These are phyloP conservation scores for Teunomyces tritomae DNA, from an alignment of 805 yeast genomes.

Conservation along the genomic window DNA sequence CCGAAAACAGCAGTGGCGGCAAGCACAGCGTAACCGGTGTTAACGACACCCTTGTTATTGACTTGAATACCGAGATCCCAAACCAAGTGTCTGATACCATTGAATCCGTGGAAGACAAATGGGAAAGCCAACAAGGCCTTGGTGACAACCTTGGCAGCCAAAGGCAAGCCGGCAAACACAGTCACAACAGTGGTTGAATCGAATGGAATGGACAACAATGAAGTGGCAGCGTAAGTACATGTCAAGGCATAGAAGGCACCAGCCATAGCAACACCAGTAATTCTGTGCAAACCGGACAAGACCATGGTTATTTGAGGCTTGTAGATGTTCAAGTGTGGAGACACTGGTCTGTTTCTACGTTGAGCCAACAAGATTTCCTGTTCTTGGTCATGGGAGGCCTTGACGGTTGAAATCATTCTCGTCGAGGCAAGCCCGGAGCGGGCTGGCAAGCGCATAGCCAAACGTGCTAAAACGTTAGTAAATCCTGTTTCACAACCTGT, in stretches of 20 bases:
- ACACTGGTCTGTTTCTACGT: conserved; percentile 82
- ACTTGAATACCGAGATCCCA: conserved; percentile 90
- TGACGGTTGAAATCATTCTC: conserved; percentile 26
- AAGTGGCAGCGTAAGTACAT: conserved; percentile 67
- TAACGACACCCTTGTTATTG: conserved; percentile 82
- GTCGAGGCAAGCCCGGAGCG: conserved; percentile 4
- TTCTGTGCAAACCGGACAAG: conserved; percentile 79
- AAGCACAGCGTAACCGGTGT: conserved; percentile 83
- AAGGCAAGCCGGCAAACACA: conserved; percentile 62
- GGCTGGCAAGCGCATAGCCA: conserved; percentile 7
- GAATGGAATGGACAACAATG: conserved; percentile 54
- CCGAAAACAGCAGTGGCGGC: conserved; percentile 63
- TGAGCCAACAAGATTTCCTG: conserved; percentile 72
- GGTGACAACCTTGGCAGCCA: conserved; percentile 54
- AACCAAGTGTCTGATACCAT: conserved; percentile 88
- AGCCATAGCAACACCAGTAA: conserved; percentile 83
- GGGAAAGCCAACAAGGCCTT: conserved; percentile 78
- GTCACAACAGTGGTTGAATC: conserved; percentile 54
- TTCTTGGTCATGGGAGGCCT: conserved; percentile 60
- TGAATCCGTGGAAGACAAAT: conserved; percentile 80
- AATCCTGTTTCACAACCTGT: neutral
- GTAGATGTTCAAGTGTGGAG: conserved; percentile 89
- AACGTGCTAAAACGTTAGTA: conserved; percentile 15
- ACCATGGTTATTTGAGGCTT: conserved; percentile 86
- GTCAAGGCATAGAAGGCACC: conserved; percentile 77